These are phyloP conservation scores for Tylopilus sp. DNA, from an alignment of 768 basidiomycete species.

Conservation along the genomic window DNA sequence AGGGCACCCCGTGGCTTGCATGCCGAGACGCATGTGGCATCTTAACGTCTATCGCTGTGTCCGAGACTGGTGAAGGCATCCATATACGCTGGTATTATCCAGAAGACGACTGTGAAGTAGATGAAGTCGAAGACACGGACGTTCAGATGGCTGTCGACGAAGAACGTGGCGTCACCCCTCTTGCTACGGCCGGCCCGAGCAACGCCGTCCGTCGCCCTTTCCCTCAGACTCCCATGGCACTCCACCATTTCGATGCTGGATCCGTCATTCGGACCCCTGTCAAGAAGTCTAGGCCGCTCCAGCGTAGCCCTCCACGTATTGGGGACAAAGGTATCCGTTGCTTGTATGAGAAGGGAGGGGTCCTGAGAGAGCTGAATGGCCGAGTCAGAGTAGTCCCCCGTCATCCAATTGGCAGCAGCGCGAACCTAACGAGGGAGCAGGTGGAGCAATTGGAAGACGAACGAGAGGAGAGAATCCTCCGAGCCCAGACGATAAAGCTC, in stretches of 20 bases:
- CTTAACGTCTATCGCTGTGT: constrained; percentile 13
- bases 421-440: constrained; percentile 27
- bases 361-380: constrained; percentile 14
- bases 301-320: constrained; percentile 27
- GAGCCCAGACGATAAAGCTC: constrained; percentile 11
- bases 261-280: constrained; percentile 30
- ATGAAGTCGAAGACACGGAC: constrained; percentile 7
- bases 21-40: constrained; percentile 15
- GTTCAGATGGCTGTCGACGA: constrained; percentile 14
- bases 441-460: constrained; percentile 17
- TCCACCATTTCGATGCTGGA: constrained; percentile 25
- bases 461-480: constrained; percentile 8
- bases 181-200: neutral
- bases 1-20: constrained; percentile 14
- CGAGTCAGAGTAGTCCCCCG: constrained; percentile 17
- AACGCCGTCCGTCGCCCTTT: neutral
- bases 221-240: constrained; percentile 20
- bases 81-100: constrained; percentile 22
- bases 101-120: constrained; percentile 1
- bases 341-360: constrained; percentile 12
- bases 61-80: constrained; percentile 20
- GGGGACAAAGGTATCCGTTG: constrained; percentile 27
- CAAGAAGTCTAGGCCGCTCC: constrained; percentile 27
- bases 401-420: constrained; percentile 18
- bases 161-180: constrained; percentile 16